Conservation (phyloP, 768 basidiomycete genomes). For the Coprinopsis strossmayeri region DNA sequence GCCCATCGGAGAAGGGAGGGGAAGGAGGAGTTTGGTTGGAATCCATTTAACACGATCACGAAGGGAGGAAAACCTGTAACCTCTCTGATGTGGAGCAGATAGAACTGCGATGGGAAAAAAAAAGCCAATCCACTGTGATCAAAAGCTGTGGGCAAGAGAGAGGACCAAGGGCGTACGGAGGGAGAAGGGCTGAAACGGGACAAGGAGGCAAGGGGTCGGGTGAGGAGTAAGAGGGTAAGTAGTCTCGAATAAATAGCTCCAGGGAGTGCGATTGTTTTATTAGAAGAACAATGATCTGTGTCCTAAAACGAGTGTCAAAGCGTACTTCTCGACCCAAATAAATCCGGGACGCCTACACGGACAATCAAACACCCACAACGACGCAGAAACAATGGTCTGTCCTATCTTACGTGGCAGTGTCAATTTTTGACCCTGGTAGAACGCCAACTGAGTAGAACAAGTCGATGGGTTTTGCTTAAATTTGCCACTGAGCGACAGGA, state of each 20-base stretch:
- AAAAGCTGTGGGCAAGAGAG: neutral
- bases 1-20: neutral
- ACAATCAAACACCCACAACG: conserved; percentile 29
- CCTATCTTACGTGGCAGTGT: too few relatives aligned
- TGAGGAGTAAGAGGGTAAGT: neutral
- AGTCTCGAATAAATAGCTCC: neutral
- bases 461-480: too few relatives aligned
- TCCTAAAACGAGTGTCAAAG: conserved; percentile 1
- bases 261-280: neutral
- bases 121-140: too few relatives aligned
- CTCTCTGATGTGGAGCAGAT: neutral
- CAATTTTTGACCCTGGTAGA: too few relatives aligned
- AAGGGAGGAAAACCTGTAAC: neutral
- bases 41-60: neutral
- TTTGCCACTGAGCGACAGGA: neutral
- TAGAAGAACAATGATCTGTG: conserved; percentile 2
- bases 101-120: neutral
- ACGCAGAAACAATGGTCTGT: too few relatives aligned
- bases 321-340: conserved; percentile 20
- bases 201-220: neutral
- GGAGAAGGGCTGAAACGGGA: neutral
- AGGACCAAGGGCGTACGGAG: neutral
- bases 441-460: too few relatives aligned
- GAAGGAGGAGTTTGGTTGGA: neutral
- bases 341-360: conserved; percentile 28